phyloP scores from a whole-genome alignment of 139 green algal genomes.

The Closterium sp. region DNA sequence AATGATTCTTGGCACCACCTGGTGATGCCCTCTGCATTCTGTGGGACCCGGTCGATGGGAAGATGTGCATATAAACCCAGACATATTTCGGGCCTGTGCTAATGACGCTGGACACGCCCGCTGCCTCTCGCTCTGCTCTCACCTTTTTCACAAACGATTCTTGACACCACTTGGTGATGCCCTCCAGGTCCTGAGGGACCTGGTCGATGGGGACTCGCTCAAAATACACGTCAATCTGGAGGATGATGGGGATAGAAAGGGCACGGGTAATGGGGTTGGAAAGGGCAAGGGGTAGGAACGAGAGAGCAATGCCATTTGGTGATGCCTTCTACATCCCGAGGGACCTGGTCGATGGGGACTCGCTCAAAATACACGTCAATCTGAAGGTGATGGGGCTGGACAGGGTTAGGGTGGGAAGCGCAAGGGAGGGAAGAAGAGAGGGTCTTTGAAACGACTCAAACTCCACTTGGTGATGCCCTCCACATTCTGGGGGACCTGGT shows the following conservation, averaged over 20 bases:
- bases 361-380: constrained; percentile 10
- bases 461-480: not conserved
- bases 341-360: not conserved
- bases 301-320: not conserved
- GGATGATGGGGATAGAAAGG: not conserved
- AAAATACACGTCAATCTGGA: constrained; percentile 29
- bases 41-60: too few relatives aligned
- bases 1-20: not conserved
- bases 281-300: not conserved
- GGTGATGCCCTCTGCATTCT: too few relatives aligned
- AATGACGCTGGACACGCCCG: too few relatives aligned
- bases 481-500: not conserved
- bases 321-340: not conserved
- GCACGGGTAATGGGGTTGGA: not conserved
- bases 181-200: not conserved
- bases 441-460: too few relatives aligned
- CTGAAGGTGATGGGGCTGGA: not conserved
- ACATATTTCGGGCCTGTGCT: too few relatives aligned
- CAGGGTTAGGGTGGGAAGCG: not conserved
- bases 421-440: not conserved
- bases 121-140: not conserved
- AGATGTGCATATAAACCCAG: too few relatives aligned
- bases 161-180: constrained; percentile 17
- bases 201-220: not conserved
- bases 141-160: constrained; percentile 31